phyloP scores from a whole-genome alignment of 306 rosid species.

The Prinsepia uniflora region DNA sequence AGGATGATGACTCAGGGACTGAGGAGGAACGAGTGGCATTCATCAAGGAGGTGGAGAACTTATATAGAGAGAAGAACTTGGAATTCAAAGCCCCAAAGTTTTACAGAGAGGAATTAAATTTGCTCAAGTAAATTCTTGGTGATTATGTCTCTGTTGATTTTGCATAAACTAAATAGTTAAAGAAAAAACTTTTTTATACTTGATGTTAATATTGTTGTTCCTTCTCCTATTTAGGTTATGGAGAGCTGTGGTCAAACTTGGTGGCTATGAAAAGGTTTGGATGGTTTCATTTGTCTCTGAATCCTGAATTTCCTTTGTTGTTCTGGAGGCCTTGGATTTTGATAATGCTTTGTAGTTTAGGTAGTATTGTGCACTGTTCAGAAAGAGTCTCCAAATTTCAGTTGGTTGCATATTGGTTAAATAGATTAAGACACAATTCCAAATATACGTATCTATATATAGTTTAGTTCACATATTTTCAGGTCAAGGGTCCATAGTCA shows the following conservation, averaged over 20 bases:
- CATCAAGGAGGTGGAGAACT: slow-evolving; percentile 62
- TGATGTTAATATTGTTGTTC: slow-evolving; percentile 3
- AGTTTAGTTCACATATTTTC: background rate
- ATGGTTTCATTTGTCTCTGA: slow-evolving; percentile 7
- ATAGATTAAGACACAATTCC: background rate
- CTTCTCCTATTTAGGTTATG: slow-evolving; percentile 47
- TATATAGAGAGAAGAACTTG: slow-evolving; percentile 64
- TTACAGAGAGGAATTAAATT: slow-evolving; percentile 67
- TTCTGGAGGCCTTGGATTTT: background rate
- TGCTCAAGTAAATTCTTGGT: slow-evolving; percentile 51
- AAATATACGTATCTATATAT: background rate
- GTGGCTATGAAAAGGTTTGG: slow-evolving; percentile 76
- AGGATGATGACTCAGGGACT: slow-evolving; percentile 63
- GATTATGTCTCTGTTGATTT: slow-evolving; percentile 21
- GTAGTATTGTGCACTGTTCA: background rate
- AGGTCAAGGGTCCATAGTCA: background rate
- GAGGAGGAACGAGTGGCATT: slow-evolving; percentile 62
- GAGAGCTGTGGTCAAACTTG: slow-evolving; percentile 75
- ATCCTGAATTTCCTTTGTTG: slow-evolving; percentile 6
- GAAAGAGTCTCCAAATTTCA: background rate
- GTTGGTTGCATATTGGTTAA: background rate
- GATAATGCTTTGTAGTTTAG: background rate
- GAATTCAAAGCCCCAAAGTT: slow-evolving; percentile 77
- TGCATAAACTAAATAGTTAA: slow-evolving; percentile 1
- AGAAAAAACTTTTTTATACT: background rate